Evolutionary conservation across 768 basidiomycete genomes (phyloP).

Genomic region (Kwoniella pini): DNA sequence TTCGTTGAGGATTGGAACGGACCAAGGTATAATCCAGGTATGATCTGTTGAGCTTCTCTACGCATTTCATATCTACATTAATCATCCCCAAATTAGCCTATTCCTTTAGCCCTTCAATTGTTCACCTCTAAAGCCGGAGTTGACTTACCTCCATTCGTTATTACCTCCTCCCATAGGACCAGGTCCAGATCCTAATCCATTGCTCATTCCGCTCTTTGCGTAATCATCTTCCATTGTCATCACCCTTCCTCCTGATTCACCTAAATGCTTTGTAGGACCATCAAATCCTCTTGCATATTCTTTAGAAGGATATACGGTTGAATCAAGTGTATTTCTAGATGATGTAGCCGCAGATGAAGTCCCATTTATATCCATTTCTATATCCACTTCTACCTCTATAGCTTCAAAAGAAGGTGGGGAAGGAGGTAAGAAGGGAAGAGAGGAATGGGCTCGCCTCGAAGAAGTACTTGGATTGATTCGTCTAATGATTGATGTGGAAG

Average conservation of each 20-base stretch:
- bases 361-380: constrained; percentile 3
- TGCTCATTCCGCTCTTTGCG: not conserved
- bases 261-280: not conserved
- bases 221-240: not conserved
- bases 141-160: constrained; percentile 7
- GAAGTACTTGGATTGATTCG: too few relatives aligned
- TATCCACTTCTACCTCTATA: not conserved
- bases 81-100: not conserved
- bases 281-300: not conserved
- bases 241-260: not conserved
- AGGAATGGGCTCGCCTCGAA: not conserved
- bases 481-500: too few relatives aligned
- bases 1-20: constrained; percentile 49
- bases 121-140: not conserved
- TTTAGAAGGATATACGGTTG: not conserved
- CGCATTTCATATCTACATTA: constrained; percentile 54
- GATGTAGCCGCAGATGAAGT: not conserved
- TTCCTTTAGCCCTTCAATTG: not conserved
- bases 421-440: not conserved
- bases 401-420: not conserved
- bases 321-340: not conserved
- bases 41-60: constrained; percentile 51
- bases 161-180: constrained; percentile 6
- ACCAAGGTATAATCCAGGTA: constrained; percentile 51
- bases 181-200: not conserved